Percentiles rank a stretch among this genome's conserved stretches.
These are phyloP conservation scores for Emiliania huxleyi DNA, from an alignment of 78 protist genomes.

Conservation along the genomic window DNA sequence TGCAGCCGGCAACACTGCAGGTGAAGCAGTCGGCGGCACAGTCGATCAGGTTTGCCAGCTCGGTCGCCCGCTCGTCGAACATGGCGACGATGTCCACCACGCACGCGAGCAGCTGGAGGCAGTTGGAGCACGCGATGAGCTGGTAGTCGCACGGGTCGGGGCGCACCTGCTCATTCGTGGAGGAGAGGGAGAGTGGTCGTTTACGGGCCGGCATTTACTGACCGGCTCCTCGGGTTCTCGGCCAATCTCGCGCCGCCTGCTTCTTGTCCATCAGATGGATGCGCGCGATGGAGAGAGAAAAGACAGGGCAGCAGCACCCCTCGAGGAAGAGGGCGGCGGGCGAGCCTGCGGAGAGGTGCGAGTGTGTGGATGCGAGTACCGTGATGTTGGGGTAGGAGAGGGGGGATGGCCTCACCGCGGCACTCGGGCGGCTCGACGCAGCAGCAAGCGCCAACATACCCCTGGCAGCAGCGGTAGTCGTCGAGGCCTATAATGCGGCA, in stretches of 20 bases:
- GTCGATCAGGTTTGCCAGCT: neutral
- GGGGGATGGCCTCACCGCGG: no score
- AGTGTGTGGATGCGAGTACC: no score
- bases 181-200: no score
- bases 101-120: neutral
- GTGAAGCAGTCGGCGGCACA: neutral
- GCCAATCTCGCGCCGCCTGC: neutral
- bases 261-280: neutral
- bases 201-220: neutral
- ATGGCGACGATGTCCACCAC: neutral
- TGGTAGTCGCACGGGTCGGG: conserved; percentile 3
- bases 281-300: neutral
- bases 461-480: neutral
- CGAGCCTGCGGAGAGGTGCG: neutral
- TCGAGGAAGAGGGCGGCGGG: neutral
- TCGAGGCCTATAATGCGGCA: no score
- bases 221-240: neutral
- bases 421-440: neutral
- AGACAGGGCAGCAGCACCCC: neutral
- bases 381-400: no score
- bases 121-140: neutral
- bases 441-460: neutral
- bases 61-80: neutral
- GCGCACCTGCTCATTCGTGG: no score
- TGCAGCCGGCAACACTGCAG: neutral